A percentile compares a stretch with the other conserved stretches of the same genome.
These are phyloP conservation scores for Maudiozyma serrabonitensis DNA, from an alignment of 805 yeast species.

Conservation along the genomic window DNA sequence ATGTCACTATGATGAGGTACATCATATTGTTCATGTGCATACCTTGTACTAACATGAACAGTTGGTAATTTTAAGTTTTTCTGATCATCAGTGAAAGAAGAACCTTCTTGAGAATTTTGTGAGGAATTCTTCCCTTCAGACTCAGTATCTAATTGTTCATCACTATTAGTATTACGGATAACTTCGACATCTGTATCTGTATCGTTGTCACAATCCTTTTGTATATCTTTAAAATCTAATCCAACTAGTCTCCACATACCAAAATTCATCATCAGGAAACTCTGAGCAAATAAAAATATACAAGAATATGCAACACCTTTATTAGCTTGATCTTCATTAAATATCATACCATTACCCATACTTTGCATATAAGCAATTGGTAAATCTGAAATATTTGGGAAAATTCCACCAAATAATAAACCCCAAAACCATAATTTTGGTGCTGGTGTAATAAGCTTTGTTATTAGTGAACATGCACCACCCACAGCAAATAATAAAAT, in stretches of 20 bases:
- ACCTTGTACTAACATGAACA: not conserved
- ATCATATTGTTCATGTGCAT: not conserved
- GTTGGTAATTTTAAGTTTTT: not conserved
- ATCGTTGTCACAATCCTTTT: not conserved
- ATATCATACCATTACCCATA: constrained; percentile 48
- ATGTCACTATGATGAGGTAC: not conserved
- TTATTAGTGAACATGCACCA: constrained; percentile 32
- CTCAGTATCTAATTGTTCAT: not conserved
- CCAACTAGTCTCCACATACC: constrained; percentile 67
- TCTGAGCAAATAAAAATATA: constrained; percentile 57
- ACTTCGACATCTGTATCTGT: not conserved
- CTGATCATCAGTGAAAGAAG: not conserved
- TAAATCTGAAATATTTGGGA: constrained; percentile 73
- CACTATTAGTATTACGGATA: not conserved
- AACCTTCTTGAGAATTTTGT: not conserved
- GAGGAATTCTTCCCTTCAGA: not conserved
- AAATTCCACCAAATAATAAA: constrained; percentile 55
- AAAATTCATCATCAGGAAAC: constrained; percentile 59
- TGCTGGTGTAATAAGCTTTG: constrained; percentile 41
- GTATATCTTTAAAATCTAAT: constrained; percentile 48
- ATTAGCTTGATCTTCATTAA: constrained; percentile 45
- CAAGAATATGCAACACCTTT: constrained; percentile 77
- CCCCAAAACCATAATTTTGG: constrained; percentile 78
- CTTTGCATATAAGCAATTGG: constrained; percentile 81
- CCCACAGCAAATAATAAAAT: constrained; percentile 39